These are phyloP conservation scores for Jamesozyma jinghongensis DNA, from an alignment of 805 yeast genomes.

Conservation along the genomic window DNA sequence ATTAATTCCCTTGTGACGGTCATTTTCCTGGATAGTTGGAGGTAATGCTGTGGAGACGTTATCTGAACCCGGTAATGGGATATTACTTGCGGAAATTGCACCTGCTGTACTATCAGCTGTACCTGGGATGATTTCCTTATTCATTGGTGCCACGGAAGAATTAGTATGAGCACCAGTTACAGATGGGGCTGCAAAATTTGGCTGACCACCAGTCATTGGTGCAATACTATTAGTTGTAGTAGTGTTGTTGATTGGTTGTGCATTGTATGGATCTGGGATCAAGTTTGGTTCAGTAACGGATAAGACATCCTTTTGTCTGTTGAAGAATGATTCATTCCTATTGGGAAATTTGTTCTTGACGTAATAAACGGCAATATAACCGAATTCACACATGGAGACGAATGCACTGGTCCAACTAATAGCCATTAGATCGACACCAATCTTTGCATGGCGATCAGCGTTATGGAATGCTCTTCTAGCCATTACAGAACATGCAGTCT, in stretches of 20 bases:
- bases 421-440: conserved; percentile 54
- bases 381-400: conserved; percentile 14
- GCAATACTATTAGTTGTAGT: background rate
- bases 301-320: conserved; percentile 3
- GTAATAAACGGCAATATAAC: conserved; percentile 2
- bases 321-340: no score
- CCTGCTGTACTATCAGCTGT: background rate
- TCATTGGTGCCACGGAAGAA: no score
- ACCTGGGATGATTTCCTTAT: no score
- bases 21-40: conserved; percentile 7
- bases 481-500: conserved; percentile 71
- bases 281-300: conserved; percentile 9
- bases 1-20: conserved; percentile 47
- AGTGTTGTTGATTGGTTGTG: conserved; percentile 1
- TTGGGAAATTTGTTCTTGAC: background rate
- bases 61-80: background rate
- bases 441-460: conserved; percentile 35
- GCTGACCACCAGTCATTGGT: background rate
- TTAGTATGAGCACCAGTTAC: no score
- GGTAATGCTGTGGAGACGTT: background rate
- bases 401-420: conserved; percentile 65
- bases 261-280: conserved; percentile 5
- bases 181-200: no score
- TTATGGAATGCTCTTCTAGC: conserved; percentile 59
- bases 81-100: background rate